Base-by-base conservation (phyloP, 306 rosid species). In the Quercus variabilis region DNA sequence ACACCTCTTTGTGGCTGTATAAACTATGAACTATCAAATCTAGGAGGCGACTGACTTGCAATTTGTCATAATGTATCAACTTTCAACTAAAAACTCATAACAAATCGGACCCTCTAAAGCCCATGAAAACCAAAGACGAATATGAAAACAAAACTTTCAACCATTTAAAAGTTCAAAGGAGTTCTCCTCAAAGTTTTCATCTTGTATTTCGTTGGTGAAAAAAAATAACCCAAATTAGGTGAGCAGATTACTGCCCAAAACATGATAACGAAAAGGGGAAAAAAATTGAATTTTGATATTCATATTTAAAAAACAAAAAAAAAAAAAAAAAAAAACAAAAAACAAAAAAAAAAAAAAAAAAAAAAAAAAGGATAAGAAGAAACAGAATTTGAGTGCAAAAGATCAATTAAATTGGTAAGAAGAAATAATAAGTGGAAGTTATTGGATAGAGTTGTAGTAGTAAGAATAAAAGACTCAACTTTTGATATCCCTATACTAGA, bases 1-100 rank as follows among this genome's bases (percentile, higher is more conserved):
- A 93, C 69, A 93, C 97, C 80, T 93, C 97, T 84, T 91, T 93
- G 89, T 93, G 95, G 86, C 98, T 93, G 49, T 93, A 93, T 11
- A 93, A 84, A 89, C 98, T 93, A 82, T 93, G 98, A 85, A 93
- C 98, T 71, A 93, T 93, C 92, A 93, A 93, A 84, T 93, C 97
- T 90, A 93, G 11, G 54, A 93, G 84, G 18, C 98, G 84, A 84
- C 92, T 91, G 74, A 93, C 98, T 97, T 91, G 90, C 87, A 86
- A 59, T 15, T 38, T 62, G 67, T 72, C 64, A 63, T 79, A 78
- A 43, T 74, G 10, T 21, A 38, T 20, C 57, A 81, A 20, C 54
- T 62, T 71, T 78, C 79, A 55, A 33, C 26, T 31, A 20, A 62
- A 73, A 69, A 64, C 51, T 51, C 62, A 55, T 10, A 52, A 35